A percentile compares a stretch with the other conserved stretches of the same genome.
Conservation (phyloP, 768 basidiomycete genomes). For the Melanogaster broomeanus region DNA sequence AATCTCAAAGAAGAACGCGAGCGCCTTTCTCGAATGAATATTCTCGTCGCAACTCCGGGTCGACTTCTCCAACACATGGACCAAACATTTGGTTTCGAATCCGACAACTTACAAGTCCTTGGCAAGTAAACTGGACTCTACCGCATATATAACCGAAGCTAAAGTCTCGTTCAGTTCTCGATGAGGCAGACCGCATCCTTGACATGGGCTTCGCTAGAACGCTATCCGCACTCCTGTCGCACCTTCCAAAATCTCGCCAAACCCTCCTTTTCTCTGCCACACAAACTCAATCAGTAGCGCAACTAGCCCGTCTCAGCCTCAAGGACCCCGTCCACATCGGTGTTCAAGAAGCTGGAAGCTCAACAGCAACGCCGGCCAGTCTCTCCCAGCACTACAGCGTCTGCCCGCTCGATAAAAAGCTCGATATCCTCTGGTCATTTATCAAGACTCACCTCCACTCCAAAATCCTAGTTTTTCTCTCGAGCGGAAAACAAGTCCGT, state of each 20-base stretch:
- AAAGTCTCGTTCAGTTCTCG: conserved; percentile 61
- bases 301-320: conserved; percentile 88
- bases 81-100: conserved; percentile 94
- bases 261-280: conserved; percentile 97
- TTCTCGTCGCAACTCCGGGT: conserved; percentile 97
- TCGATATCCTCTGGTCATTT: conserved; percentile 92
- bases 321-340: conserved; percentile 78
- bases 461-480: conserved; percentile 93
- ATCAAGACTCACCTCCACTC: conserved; percentile 90
- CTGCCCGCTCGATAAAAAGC: conserved; percentile 81
- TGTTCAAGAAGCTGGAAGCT: conserved; percentile 47
- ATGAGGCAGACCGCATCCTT: conserved; percentile 95
- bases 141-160: not conserved
- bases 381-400: conserved; percentile 91
- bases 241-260: conserved; percentile 90
- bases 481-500: conserved; percentile 95
- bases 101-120: conserved; percentile 86
- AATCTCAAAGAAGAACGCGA: conserved; percentile 91
- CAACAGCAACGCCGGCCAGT: conserved; percentile 62
- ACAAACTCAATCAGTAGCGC: conserved; percentile 85
- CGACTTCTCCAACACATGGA: conserved; percentile 97
- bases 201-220: conserved; percentile 96
- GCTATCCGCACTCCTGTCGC: conserved; percentile 85
- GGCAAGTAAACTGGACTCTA: conserved; percentile 48
- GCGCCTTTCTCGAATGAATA: conserved; percentile 91